Evolutionary conservation across 1,284 basidiomycete genomes (phyloP), one percentile per base, ranked within the genome.

Genomic region (Pseudozyma sp.): DNA sequence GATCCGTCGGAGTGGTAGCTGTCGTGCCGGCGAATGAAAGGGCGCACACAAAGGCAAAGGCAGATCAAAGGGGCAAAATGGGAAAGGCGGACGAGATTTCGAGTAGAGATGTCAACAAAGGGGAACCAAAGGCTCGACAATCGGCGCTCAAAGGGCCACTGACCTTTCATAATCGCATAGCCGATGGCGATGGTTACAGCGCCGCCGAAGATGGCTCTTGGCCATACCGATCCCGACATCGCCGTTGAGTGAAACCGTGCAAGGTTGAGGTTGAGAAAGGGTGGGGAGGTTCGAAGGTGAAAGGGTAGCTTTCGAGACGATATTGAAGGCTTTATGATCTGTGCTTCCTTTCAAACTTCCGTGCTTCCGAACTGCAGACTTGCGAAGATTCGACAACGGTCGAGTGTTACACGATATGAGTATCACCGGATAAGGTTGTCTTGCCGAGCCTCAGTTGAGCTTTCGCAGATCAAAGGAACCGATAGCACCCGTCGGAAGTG

Each of bases 91-190:
- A n/a, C 11, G 40, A n/a, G 35, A 42, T 7, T 7, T 42, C 16
- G 7, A 34, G 24, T 24, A 24, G 24, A 30, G 34, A 30, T 35
- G 34, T 52, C 40, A 51, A 33, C 48, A 56, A 61, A 55, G 46
- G 56, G 52, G 16, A 11, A 14, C 14, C 7, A 9, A 14, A 10
- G 8, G 9, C 14, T 11, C 13, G 19, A 31, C 19, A n/a, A 10
- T 44, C 24, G 19, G 43, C 13, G n/a, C 30, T 3, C 14, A 40
- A 43, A 39, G 33, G 24, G 33, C 19, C 10, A 35, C 73, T 11
- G 43, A 81, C 79, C 74, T 65, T 81, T 81, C 79, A 81, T 81
- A 44, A 81, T 77, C 4, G 52, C 70, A 39, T 78, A 81, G 43
- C 79, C 79, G 31, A 69, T 31, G 8, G 60, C 75, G 37, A 74